Percentiles rank a stretch among this genome's conserved stretches.
phyloP scores from a whole-genome alignment of 352 stramenopile species.

The Phytophthora cryptogea region DNA sequence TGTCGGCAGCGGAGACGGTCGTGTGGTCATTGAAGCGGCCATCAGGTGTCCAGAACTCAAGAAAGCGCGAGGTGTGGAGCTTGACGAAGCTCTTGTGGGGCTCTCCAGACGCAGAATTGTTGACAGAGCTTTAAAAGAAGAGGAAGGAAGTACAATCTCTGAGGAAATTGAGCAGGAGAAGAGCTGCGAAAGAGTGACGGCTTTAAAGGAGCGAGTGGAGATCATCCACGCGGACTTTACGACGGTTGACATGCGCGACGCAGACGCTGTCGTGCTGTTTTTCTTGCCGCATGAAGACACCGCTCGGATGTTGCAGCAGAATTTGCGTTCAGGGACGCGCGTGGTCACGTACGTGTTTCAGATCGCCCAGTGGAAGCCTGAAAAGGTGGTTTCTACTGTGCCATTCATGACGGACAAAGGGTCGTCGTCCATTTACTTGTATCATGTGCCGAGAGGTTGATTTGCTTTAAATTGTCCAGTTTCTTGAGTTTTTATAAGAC shows the following conservation, averaged over 20 bases:
- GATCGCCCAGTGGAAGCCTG: constrained; percentile 57
- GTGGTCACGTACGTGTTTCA: constrained; percentile 75
- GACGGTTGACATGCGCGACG: constrained; percentile 43
- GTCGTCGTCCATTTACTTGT: constrained; percentile 51
- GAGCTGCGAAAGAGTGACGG: neutral
- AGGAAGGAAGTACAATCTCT: neutral
- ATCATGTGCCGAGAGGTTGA: constrained; percentile 35
- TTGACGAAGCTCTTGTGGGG: constrained; percentile 56
- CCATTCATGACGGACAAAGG: constrained; percentile 67
- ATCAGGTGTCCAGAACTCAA: constrained; percentile 25
- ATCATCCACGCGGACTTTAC: constrained; percentile 66
- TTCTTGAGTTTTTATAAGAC: constrained; percentile 8
- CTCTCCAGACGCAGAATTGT: constrained; percentile 41
- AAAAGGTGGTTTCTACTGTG: constrained; percentile 45
- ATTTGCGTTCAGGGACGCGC: constrained; percentile 45
- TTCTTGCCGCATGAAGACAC: constrained; percentile 66
- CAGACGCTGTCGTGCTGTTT: constrained; percentile 64
- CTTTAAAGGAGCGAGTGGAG: constrained; percentile 25
- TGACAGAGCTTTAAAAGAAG: constrained; percentile 14
- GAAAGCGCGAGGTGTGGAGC: constrained; percentile 51
- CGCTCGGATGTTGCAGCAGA: constrained; percentile 33
- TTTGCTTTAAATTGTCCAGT: neutral
- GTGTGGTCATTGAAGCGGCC: constrained; percentile 53
- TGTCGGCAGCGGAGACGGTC: constrained; percentile 68
- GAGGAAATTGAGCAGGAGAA: constrained; percentile 12